These are phyloP conservation scores for Rhizomucor miehei DNA, from an alignment of 371 early-diverging fungal genomes.

Conservation along the genomic window DNA sequence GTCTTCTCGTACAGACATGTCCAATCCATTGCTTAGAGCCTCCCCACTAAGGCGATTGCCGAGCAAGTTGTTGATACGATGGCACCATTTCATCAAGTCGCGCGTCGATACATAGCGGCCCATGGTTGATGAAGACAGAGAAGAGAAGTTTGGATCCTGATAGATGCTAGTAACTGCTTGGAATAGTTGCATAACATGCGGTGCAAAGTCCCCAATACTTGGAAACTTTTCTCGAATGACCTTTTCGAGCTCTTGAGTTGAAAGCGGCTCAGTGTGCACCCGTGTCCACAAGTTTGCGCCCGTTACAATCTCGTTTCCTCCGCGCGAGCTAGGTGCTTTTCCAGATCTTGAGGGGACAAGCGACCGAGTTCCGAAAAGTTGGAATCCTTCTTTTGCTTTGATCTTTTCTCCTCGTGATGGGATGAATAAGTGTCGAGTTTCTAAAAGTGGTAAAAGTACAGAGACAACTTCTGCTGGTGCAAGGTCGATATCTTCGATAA, in stretches of 20 bases:
- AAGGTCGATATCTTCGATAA: slow-evolving; percentile 98
- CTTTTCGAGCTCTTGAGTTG: slow-evolving; percentile 58
- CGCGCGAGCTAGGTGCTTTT: slow-evolving; percentile 34
- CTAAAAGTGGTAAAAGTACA: slow-evolving; percentile 92
- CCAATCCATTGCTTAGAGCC: slow-evolving; percentile 25
- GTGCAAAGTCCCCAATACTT: slow-evolving; percentile 48
- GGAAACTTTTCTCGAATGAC: slow-evolving; percentile 65
- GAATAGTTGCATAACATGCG: slow-evolving; percentile 63
- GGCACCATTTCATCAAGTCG: slow-evolving; percentile 88
- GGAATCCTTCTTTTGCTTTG: slow-evolving; percentile 89
- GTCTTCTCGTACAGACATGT: slow-evolving; percentile 48
- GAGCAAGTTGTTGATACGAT: slow-evolving; percentile 57
- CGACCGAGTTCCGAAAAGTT: slow-evolving; percentile 92
- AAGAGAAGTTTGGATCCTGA: slow-evolving; percentile 52
- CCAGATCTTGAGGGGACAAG: slow-evolving; percentile 52
- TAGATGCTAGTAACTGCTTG: slow-evolving; percentile 55
- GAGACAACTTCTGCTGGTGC: slow-evolving; percentile 98
- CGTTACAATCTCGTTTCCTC: slow-evolving; percentile 58
- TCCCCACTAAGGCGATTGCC: slow-evolving; percentile 32
- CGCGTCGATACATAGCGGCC: slow-evolving; percentile 62
- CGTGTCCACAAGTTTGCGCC: slow-evolving; percentile 81
- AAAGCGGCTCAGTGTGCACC: slow-evolving; percentile 66
- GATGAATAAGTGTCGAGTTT: slow-evolving; percentile 91
- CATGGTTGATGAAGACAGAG: slow-evolving; percentile 50
- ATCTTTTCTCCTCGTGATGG: slow-evolving; percentile 94